Evolutionary conservation across 306 rosid genomes (phyloP).

Genomic region (Amphicarpaea edgeworthii): DNA sequence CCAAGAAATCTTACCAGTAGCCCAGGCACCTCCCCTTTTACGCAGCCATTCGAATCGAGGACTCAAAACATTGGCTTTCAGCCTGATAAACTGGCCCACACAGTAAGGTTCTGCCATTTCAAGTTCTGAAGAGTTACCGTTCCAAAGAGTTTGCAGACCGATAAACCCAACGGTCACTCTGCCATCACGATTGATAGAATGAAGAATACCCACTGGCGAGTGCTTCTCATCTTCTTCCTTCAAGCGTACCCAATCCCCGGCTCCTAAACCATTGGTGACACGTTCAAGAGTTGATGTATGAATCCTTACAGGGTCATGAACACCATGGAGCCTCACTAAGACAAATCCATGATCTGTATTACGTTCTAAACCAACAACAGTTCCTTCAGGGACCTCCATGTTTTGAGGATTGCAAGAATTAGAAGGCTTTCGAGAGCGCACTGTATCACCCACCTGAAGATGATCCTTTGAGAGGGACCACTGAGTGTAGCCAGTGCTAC

Average conservation of each 20-base stretch:
- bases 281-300: conserved; percentile 77
- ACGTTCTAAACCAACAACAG: conserved; percentile 77
- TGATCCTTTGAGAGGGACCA: conserved; percentile 91
- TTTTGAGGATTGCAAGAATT: conserved; percentile 76
- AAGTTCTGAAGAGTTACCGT: conserved; percentile 73
- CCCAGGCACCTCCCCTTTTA: conserved; percentile 66
- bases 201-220: conserved; percentile 88
- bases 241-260: conserved; percentile 83
- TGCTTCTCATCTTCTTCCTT: conserved; percentile 73
- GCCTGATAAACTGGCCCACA: conserved; percentile 87
- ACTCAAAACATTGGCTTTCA: conserved; percentile 67
- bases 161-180: conserved; percentile 75
- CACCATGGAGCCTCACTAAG: conserved; percentile 83
- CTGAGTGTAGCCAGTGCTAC: conserved; percentile 63
- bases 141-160: conserved; percentile 82
- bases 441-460: conserved; percentile 83
- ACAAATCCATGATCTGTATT: conserved; percentile 71
- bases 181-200: conserved; percentile 74
- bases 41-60: conserved; percentile 90
- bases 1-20: conserved; percentile 83
- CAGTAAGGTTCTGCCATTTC: conserved; percentile 89
- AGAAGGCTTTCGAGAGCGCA: conserved; percentile 86
- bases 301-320: conserved; percentile 89
- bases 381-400: conserved; percentile 93
- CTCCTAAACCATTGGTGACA: conserved; percentile 76